These are phyloP conservation scores for Aspergillus olivimuriae DNA, from an alignment of 495 filamentous ascomycete species.

Conservation along the genomic window DNA sequence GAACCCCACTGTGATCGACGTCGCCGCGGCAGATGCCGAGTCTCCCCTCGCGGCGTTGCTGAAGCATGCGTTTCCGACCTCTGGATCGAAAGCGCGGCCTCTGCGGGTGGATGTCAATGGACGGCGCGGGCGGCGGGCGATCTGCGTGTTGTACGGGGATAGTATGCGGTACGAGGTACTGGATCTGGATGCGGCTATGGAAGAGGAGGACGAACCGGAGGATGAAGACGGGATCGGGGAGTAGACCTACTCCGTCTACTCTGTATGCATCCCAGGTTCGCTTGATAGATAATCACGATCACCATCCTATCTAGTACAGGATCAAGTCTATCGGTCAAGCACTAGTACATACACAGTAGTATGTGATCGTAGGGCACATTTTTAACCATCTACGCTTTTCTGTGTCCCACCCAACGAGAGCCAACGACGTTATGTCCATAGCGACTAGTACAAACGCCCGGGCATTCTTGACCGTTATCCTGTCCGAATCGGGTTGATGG, in stretches of 20 bases:
- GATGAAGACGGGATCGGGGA: conserved; percentile 12
- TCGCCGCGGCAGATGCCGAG: conserved; percentile 13
- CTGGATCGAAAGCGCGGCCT: conserved; percentile 38
- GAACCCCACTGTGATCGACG: conserved; percentile 17
- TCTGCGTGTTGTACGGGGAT: conserved; percentile 52
- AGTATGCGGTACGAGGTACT: conserved; percentile 50
- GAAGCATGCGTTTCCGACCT: conserved; percentile 28
- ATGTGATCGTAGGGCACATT: no score
- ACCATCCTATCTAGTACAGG: no score
- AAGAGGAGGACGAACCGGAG: conserved; percentile 25
- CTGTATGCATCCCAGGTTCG: no score
- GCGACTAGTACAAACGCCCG: no score
- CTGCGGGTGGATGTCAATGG: conserved; percentile 48
- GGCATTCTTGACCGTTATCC: no score
- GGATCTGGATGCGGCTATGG: conserved; percentile 45
- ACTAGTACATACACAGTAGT: no score
- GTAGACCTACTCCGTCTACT: conserved; percentile 1
- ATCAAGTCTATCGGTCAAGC: no score
- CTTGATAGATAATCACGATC: no score
- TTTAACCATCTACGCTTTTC: no score
- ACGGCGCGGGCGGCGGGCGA: conserved; percentile 42
- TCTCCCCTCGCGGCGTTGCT: conserved; percentile 12
- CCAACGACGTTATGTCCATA: no score
- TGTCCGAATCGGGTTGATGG: no score
- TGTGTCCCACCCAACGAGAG: no score